These are phyloP conservation scores for Turnera subulata DNA, from an alignment of 345 rosid genomes.

Conservation along the genomic window DNA sequence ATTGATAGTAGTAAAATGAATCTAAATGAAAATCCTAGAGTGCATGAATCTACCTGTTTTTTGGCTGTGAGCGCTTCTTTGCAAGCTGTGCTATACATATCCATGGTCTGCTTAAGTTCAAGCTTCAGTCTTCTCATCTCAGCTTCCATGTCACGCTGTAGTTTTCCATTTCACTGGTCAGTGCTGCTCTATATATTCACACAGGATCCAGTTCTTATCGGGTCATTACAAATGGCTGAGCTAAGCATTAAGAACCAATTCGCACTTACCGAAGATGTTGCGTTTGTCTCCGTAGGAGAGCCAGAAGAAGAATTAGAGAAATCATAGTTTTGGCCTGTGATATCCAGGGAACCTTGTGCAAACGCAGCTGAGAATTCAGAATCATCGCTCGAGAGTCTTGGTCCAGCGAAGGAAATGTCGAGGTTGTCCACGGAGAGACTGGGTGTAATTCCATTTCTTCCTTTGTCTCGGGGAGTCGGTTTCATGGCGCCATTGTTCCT, in stretches of 20 bases:
- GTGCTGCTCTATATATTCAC: background rate
- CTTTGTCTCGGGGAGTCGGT: conserved; percentile 26
- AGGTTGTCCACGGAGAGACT: conserved; percentile 36
- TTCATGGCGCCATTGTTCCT: conserved; percentile 18
- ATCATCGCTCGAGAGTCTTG: conserved; percentile 32
- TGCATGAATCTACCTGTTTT: conserved; percentile 43
- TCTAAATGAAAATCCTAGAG: background rate
- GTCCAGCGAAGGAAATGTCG: conserved; percentile 23
- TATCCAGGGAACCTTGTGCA: conserved; percentile 39
- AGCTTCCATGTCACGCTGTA: conserved; percentile 64
- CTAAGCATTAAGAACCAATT: background rate
- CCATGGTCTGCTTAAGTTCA: conserved; percentile 90
- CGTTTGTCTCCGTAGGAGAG: conserved; percentile 32
- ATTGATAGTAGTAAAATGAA: too few relatives aligned
- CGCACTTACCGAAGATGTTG: conserved; percentile 36
- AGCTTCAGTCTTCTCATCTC: conserved; percentile 87
- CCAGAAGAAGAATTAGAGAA: conserved; percentile 3
- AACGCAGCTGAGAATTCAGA: conserved; percentile 19
- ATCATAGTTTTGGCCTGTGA: conserved; percentile 31
- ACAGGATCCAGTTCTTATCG: background rate
- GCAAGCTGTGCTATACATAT: conserved; percentile 85
- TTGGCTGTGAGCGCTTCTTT: conserved; percentile 81
- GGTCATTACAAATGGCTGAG: background rate
- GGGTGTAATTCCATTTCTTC: conserved; percentile 17
- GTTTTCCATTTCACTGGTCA: background rate